These are phyloP conservation scores for Heterobasidion occidentale DNA, from an alignment of 1,284 basidiomycete genomes.

Conservation along the genomic window DNA sequence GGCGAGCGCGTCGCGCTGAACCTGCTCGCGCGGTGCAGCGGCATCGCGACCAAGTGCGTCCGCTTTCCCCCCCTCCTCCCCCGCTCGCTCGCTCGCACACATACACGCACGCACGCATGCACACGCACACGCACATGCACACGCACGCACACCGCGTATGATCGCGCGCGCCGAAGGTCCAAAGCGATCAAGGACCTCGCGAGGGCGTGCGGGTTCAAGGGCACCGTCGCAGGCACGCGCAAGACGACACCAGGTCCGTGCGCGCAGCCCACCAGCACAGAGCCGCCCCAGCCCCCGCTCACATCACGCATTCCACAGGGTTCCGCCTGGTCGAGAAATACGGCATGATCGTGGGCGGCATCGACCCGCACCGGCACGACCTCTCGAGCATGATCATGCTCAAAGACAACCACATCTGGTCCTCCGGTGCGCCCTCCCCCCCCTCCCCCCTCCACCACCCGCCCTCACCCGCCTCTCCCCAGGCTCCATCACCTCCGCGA, in stretches of 20 bases:
- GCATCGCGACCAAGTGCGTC: constrained; percentile 87
- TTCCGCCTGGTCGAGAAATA: constrained; percentile 98
- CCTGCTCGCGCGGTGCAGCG: constrained; percentile 90
- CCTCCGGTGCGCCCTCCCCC: constrained; percentile 53
- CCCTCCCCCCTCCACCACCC: constrained; percentile 3
- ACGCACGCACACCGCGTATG: no score
- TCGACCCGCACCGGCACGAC: constrained; percentile 96
- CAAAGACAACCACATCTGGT: constrained; percentile 99
- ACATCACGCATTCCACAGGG: constrained; percentile 30
- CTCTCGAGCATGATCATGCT: constrained; percentile 99
- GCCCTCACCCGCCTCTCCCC: not conserved
- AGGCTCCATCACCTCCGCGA: constrained; percentile 89
- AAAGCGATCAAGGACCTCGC: constrained; percentile 80
- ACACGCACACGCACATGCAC: no score
- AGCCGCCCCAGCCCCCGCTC: not conserved
- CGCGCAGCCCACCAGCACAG: no score
- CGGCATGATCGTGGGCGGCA: constrained; percentile 96
- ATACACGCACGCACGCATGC: no score
- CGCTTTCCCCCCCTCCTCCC: not conserved
- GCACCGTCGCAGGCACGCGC: constrained; percentile 90
- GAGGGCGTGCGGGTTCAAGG: constrained; percentile 71
- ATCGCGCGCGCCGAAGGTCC: constrained; percentile 45
- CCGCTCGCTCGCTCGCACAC: not conserved
- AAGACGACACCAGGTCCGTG: constrained; percentile 90
- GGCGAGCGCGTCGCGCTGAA: constrained; percentile 96